Evolutionary conservation across 768 basidiomycete species (phyloP).

Genomic region (Pisolithus albus): DNA sequence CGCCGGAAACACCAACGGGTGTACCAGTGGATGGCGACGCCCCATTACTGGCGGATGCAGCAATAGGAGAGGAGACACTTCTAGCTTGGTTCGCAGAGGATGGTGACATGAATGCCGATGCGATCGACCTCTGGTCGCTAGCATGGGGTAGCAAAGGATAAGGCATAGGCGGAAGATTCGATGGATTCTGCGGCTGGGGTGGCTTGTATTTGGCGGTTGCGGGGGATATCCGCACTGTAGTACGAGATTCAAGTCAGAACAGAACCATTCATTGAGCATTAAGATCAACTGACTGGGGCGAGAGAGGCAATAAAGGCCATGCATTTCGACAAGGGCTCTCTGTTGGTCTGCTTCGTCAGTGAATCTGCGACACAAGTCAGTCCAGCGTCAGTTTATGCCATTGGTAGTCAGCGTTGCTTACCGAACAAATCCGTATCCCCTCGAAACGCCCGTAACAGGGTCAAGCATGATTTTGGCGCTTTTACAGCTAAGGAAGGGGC

Average conservation of each 20-base stretch:
- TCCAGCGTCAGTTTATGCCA: conserved; percentile 3
- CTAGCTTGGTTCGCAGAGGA: conserved; percentile 42
- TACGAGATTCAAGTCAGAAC: conserved; percentile 23
- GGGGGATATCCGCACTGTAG: conserved; percentile 91
- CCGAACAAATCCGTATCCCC: conserved; percentile 93
- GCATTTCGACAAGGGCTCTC: conserved; percentile 87
- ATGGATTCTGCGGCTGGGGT: conserved; percentile 32
- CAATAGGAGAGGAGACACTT: conserved; percentile 69
- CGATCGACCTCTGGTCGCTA: conserved; percentile 29
- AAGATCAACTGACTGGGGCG: conserved; percentile 63
- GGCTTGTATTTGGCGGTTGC: conserved; percentile 85
- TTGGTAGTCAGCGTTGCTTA: conserved; percentile 25
- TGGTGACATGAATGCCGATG: conserved; percentile 46
- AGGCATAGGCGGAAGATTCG: conserved; percentile 42
- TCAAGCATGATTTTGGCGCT: conserved; percentile 95
- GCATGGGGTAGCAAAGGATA: conserved; percentile 27
- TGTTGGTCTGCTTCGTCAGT: conserved; percentile 85
- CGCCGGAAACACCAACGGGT: conserved; percentile 35
- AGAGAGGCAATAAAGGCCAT: conserved; percentile 82
- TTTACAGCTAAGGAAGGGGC: conserved; percentile 86
- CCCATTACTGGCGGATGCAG: conserved; percentile 28
- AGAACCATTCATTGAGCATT: not conserved
- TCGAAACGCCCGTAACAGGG: conserved; percentile 79
- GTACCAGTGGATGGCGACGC: conserved; percentile 22
- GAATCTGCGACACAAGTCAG: conserved; percentile 45